Conservation (phyloP, 2,329 filamentous ascomycete species). For the Xylaria sp. region DNA sequence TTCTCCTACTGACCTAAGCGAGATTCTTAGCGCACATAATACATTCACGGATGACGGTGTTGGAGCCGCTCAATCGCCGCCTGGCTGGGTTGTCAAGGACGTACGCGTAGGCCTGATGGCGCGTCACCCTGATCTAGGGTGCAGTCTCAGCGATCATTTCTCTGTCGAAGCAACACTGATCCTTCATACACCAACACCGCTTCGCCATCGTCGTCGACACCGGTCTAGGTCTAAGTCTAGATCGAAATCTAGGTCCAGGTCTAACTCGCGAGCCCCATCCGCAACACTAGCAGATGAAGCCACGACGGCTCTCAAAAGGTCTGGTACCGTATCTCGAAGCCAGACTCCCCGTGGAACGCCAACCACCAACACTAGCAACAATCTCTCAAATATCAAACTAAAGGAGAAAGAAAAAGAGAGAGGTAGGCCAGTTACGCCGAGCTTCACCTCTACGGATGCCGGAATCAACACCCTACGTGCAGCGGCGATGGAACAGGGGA, state of each 20-base stretch:
- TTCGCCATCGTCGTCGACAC: slow-evolving; percentile 18
- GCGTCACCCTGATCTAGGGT: slow-evolving; percentile 82
- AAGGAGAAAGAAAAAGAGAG: slow-evolving; percentile 26
- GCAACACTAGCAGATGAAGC: slow-evolving; percentile 12
- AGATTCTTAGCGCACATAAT: slow-evolving; percentile 38
- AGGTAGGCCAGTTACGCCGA: slow-evolving; percentile 28
- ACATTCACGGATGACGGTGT: slow-evolving; percentile 39
- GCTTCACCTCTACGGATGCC: slow-evolving; percentile 36
- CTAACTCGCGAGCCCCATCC: slow-evolving; percentile 16
- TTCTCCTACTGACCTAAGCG: slow-evolving; percentile 34
- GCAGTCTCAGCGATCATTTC: slow-evolving; percentile 95
- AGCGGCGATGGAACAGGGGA: slow-evolving; percentile 51
- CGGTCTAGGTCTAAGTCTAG: slow-evolving; percentile 22
- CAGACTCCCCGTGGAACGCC: slow-evolving; percentile 19
- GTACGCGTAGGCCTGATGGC: slow-evolving; percentile 82
- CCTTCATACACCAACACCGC: slow-evolving; percentile 54
- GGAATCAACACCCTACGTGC: slow-evolving; percentile 35
- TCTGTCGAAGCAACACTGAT: slow-evolving; percentile 84
- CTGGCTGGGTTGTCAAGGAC: slow-evolving; percentile 75
- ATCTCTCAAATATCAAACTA: slow-evolving; percentile 5
- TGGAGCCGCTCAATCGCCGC: slow-evolving; percentile 44
- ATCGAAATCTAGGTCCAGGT: slow-evolving; percentile 23
- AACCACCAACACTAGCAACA: slow-evolving; percentile 16
- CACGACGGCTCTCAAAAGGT: slow-evolving; percentile 18
- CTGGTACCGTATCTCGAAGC: slow-evolving; percentile 17